These are phyloP conservation scores for Artomyces pyxidatus DNA, from an alignment of 768 basidiomycete species.

Conservation along the genomic window DNA sequence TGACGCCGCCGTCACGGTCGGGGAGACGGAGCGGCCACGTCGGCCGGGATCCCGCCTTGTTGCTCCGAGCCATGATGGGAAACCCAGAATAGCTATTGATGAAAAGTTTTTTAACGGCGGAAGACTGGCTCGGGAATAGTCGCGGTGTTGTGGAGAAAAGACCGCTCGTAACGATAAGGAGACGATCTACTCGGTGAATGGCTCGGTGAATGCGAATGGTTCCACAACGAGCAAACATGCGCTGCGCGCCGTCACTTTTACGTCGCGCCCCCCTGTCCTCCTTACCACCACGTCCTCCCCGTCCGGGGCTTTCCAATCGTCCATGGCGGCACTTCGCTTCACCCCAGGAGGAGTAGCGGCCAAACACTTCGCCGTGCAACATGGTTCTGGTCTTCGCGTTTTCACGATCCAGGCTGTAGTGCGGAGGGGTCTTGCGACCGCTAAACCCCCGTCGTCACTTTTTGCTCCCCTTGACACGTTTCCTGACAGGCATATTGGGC, in stretches of 20 bases:
- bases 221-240: slow-evolving; percentile 1
- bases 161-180: background rate
- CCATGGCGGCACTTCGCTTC: slow-evolving; percentile 11
- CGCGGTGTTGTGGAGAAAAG: background rate
- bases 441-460: slow-evolving; percentile 51
- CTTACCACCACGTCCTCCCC: background rate
- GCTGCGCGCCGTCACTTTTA: background rate
- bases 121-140: slow-evolving; percentile 11
- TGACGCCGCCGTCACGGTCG: too few relatives aligned
- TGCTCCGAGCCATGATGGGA: slow-evolving; percentile 14
- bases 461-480: slow-evolving; percentile 89
- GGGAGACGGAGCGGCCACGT: too few relatives aligned
- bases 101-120: slow-evolving; percentile 7
- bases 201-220: slow-evolving; percentile 33
- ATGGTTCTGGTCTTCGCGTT: slow-evolving; percentile 14
- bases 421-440: slow-evolving; percentile 46
- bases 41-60: too few relatives aligned
- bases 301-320: background rate
- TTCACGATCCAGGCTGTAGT: slow-evolving; percentile 13
- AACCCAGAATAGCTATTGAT: background rate
- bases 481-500: slow-evolving; percentile 86
- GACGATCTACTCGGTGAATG: slow-evolving; percentile 48
- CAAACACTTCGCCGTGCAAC: slow-evolving; percentile 17
- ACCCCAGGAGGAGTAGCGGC: slow-evolving; percentile 10
- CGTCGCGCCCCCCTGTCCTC: slow-evolving; percentile 3